Conservation (phyloP, 2,329 filamentous ascomycete species). For the Mollisiaceae sp. region DNA sequence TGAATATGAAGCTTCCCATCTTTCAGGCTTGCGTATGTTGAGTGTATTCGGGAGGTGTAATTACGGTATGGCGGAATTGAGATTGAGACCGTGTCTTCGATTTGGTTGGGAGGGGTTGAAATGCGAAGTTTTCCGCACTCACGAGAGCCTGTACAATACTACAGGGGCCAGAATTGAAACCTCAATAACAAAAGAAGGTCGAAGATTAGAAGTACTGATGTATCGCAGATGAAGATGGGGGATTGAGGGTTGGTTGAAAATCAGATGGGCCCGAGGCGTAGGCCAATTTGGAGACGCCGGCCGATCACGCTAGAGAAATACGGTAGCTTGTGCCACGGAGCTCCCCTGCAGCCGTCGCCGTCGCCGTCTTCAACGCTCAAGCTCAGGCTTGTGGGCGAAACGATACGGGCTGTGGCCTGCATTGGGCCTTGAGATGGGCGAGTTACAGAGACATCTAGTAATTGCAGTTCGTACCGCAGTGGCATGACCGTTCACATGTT, state of each 20-base stretch:
- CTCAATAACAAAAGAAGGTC: constrained; percentile 8
- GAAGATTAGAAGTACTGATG: background rate
- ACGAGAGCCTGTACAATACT: constrained; percentile 10
- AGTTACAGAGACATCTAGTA: background rate
- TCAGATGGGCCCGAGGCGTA: constrained; percentile 1
- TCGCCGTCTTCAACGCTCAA: background rate
- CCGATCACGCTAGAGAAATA: constrained; percentile 1
- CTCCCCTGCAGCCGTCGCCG: constrained; percentile 1
- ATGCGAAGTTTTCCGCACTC: constrained; percentile 13
- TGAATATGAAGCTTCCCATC: constrained; percentile 47
- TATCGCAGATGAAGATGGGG: constrained; percentile 1
- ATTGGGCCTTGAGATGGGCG: too few species aligned
- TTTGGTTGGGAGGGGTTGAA: constrained; percentile 14
- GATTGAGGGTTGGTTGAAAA: constrained; percentile 5
- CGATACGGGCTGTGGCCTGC: too few species aligned
- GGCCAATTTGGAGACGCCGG: constrained; percentile 2
- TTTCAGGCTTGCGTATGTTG: constrained; percentile 17
- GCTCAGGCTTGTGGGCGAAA: too few species aligned
- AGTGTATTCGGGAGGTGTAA: background rate
- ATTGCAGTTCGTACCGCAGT: background rate
- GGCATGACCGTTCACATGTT: background rate
- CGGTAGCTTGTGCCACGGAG: background rate
- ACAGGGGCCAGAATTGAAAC: constrained; percentile 3
- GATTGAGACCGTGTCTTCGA: constrained; percentile 1
- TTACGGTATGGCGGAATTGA: constrained; percentile 6